These are phyloP conservation scores for Psophocarpus tetragonolobus DNA, from an alignment of 306 rosid species.

Conservation along the genomic window DNA sequence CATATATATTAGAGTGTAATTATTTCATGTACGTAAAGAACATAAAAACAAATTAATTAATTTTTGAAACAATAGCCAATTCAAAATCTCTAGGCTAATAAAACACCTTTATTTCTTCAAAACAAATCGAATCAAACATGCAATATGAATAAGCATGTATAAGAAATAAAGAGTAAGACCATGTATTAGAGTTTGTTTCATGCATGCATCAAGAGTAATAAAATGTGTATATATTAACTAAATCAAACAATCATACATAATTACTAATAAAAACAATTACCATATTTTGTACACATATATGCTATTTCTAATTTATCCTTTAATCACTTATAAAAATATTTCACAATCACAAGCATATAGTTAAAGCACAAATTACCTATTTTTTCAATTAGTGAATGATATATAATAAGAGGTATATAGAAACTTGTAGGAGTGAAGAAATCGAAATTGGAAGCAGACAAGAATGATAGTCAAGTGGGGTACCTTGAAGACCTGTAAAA, in stretches of 20 bases:
- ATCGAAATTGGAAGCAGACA: constrained; percentile 23
- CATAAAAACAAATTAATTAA: background rate
- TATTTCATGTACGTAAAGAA: no score
- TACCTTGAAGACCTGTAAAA: constrained; percentile 33
- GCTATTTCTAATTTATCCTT: no score
- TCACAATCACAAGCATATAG: no score
- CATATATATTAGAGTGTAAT: no score
- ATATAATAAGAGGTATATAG: background rate
- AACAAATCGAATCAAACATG: background rate
- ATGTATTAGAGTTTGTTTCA: background rate
- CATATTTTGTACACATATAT: no score
- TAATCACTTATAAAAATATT: no score
- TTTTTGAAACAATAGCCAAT: background rate
- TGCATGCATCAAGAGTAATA: background rate
- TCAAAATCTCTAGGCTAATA: background rate
- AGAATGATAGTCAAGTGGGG: constrained; percentile 36
- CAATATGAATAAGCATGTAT: background rate
- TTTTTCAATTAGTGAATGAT: no score
- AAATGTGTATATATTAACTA: no score
- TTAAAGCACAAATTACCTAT: no score
- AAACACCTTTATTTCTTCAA: background rate
- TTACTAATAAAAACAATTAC: no score
- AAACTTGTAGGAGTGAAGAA: background rate
- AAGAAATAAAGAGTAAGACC: background rate
- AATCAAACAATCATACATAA: no score